A percentile compares a stretch with the other conserved stretches of the same genome.
Conservation (phyloP, 768 basidiomycete genomes). For the Multifurca ochricompacta region DNA sequence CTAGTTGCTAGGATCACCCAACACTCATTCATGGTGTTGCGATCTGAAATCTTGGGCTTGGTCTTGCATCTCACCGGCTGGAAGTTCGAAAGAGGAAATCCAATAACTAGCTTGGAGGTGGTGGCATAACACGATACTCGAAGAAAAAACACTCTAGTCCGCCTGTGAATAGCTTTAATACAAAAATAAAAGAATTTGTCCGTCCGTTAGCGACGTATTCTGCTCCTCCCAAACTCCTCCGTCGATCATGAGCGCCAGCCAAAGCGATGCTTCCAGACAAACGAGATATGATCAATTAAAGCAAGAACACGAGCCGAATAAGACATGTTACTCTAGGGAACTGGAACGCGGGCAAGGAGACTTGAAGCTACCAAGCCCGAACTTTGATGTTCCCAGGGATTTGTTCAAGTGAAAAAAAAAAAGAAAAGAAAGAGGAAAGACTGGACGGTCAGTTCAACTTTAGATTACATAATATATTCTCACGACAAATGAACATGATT, state of each 20-base stretch:
- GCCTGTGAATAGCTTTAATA: no score
- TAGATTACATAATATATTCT: slow-evolving; percentile 38
- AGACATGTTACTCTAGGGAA: slow-evolving; percentile 56
- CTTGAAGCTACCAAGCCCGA: slow-evolving; percentile 77
- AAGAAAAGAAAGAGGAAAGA: slow-evolving; percentile 22
- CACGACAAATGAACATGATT: no score
- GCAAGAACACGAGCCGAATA: slow-evolving; percentile 11
- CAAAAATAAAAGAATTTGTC: slow-evolving; percentile 25
- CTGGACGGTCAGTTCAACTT: no score
- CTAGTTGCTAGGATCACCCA: neutral
- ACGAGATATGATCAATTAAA: slow-evolving; percentile 39
- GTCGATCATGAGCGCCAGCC: slow-evolving; percentile 64
- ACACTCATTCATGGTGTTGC: no score
- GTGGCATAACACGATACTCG: neutral
- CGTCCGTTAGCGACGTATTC: slow-evolving; percentile 28
- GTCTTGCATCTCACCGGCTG: no score
- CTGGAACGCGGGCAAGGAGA: slow-evolving; percentile 94
- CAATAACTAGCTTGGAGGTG: neutral
- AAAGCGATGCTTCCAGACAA: slow-evolving; percentile 59
- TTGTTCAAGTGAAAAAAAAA: slow-evolving; percentile 46
- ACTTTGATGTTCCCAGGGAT: slow-evolving; percentile 82
- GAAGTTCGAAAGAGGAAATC: no score
- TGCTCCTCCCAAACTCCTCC: slow-evolving; percentile 31
- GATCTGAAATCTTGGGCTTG: no score
- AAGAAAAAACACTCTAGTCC: neutral